Percentiles rank a stretch among this genome's conserved stretches.
Conservation (phyloP, 768 basidiomycete species). For the Auriscalpium microsporum region DNA sequence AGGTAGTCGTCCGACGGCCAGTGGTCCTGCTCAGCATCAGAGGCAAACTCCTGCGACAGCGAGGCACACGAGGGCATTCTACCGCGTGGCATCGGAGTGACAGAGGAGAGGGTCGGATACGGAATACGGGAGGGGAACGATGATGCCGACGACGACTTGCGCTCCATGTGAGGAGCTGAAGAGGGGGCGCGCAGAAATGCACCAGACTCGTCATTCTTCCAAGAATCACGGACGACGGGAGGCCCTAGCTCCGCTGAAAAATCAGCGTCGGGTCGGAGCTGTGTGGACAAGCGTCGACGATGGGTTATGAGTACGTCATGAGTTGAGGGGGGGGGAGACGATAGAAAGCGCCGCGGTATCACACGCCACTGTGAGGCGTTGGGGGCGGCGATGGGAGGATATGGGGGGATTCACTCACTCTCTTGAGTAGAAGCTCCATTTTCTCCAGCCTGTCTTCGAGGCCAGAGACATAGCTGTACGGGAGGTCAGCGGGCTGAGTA, state of each 20-base stretch:
- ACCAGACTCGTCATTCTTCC: slow-evolving; percentile 34
- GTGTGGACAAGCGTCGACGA: slow-evolving; percentile 1
- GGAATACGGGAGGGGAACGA: background rate
- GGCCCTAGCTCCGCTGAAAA: slow-evolving; percentile 58
- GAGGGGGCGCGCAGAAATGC: background rate
- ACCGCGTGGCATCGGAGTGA: background rate
- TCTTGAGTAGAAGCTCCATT: slow-evolving; percentile 27
- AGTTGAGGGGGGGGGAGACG: too few relatives aligned
- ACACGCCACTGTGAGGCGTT: background rate
- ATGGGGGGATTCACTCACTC: slow-evolving; percentile 23
- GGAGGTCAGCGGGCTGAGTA: background rate
- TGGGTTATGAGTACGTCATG: background rate
- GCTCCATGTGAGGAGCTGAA: background rate
- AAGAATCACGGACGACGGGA: slow-evolving; percentile 53
- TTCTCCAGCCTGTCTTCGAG: slow-evolving; percentile 30
- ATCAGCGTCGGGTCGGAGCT: slow-evolving; percentile 58
- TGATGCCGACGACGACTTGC: background rate
- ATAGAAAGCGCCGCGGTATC: too few relatives aligned
- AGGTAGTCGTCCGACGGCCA: background rate
- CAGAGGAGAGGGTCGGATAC: slow-evolving; percentile 2
- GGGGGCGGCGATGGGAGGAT: too few relatives aligned
- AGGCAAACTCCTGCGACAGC: background rate
- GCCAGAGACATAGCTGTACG: slow-evolving; percentile 23
- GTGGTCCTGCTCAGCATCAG: background rate
- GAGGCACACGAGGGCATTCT: slow-evolving; percentile 2